Percentiles rank a stretch among this genome's conserved stretches.
These are phyloP conservation scores for Carpinus fangiana DNA, from an alignment of 306 rosid species.

Conservation along the genomic window DNA sequence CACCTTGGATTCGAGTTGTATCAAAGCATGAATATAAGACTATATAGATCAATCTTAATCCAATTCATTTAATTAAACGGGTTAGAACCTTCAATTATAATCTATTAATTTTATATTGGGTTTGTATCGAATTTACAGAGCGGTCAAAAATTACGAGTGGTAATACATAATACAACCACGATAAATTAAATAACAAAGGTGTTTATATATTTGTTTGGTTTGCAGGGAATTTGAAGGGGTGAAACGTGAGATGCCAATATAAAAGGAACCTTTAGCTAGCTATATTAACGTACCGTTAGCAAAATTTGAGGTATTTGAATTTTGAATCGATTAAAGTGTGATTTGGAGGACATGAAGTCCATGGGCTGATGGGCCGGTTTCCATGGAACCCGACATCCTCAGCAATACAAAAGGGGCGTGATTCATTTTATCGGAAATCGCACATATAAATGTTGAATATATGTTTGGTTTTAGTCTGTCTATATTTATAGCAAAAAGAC, in stretches of 20 bases:
- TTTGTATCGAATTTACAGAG: too few relatives aligned
- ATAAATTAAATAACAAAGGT: too few relatives aligned
- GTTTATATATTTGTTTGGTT: too few relatives aligned
- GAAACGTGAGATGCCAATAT: neutral
- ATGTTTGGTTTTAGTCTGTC: neutral
- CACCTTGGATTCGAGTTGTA: too few relatives aligned
- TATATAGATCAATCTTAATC: too few relatives aligned
- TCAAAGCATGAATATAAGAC: too few relatives aligned
- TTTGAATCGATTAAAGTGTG: conserved; percentile 4
- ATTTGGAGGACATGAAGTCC: neutral
- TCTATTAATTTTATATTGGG: too few relatives aligned
- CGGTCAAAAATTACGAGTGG: too few relatives aligned
- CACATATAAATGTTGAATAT: neutral
- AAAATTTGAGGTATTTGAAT: neutral
- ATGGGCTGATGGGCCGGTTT: conserved; percentile 2
- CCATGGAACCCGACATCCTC: conserved; percentile 1
- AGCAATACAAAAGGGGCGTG: neutral
- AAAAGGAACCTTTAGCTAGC: neutral
- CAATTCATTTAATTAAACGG: too few relatives aligned
- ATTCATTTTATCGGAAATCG: conserved; percentile 9
- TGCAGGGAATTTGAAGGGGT: too few relatives aligned
- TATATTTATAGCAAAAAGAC: neutral
- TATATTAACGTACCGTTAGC: neutral
- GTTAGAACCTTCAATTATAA: too few relatives aligned
- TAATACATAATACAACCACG: too few relatives aligned